Percentiles rank a stretch among this genome's conserved stretches.
These are phyloP conservation scores for Zygoascus flipseniorum DNA, from an alignment of 805 yeast genomes.

Conservation along the genomic window DNA sequence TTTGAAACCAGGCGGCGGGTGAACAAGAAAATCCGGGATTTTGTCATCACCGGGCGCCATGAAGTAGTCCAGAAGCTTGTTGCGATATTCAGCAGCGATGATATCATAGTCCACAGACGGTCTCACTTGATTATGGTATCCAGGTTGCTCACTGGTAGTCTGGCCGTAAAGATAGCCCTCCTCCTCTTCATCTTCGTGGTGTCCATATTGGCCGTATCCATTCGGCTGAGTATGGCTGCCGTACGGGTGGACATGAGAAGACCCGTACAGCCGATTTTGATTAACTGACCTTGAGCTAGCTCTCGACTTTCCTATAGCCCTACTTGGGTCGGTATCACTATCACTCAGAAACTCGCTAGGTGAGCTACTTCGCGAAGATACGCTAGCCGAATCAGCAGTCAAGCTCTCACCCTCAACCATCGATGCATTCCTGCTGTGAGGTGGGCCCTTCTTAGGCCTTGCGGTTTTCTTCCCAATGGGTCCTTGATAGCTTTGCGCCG, in stretches of 20 bases:
- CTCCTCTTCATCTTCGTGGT: slow-evolving; percentile 1
- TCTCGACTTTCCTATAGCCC: slow-evolving; percentile 14
- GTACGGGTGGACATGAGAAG: background rate
- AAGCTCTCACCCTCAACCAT: slow-evolving; percentile 6
- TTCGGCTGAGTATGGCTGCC: background rate
- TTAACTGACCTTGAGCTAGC: background rate
- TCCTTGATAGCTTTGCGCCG: background rate
- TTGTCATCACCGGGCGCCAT: slow-evolving; percentile 48
- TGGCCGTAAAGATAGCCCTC: slow-evolving; percentile 1
- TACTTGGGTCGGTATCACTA: slow-evolving; percentile 39
- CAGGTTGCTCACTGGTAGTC: background rate
- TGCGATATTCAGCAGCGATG: slow-evolving; percentile 18
- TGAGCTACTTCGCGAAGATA: slow-evolving; percentile 32
- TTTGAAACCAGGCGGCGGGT: slow-evolving; percentile 59
- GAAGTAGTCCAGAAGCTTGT: slow-evolving; percentile 44
- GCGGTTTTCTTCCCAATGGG: slow-evolving; percentile 7
- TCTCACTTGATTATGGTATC: background rate
- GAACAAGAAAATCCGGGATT: slow-evolving; percentile 56
- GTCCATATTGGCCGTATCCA: background rate
- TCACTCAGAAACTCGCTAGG: slow-evolving; percentile 50
- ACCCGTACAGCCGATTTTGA: background rate
- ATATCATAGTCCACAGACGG: slow-evolving; percentile 6
- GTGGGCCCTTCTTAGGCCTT: slow-evolving; percentile 6
- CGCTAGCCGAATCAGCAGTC: slow-evolving; percentile 21
- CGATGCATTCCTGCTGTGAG: background rate